Conservation (phyloP, 148 eudicot genomes). For the Selenicereus undatus region DNA sequence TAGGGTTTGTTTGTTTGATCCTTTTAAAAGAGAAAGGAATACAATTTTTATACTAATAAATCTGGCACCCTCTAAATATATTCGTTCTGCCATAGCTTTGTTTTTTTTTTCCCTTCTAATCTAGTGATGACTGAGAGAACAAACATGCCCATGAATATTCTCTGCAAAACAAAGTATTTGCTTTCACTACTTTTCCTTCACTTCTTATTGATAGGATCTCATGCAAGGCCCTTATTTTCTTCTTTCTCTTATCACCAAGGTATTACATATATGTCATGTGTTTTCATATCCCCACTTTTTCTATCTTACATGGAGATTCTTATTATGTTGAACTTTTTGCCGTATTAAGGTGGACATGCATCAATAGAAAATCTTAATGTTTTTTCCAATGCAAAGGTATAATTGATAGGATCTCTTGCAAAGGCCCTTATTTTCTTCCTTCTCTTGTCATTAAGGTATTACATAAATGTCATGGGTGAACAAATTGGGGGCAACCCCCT, state of each 20-base stretch:
- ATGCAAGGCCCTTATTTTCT: neutral
- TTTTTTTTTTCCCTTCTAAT: neutral
- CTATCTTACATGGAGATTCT: neutral
- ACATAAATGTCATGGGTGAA: no score
- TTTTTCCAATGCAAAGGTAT: constrained; percentile 11
- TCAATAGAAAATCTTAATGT: neutral
- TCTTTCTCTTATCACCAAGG: neutral
- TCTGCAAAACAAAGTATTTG: constrained; percentile 10
- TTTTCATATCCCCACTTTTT: neutral
- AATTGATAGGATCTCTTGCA: no score
- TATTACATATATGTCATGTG: neutral
- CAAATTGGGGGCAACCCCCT: no score
- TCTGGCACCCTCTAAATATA: neutral
- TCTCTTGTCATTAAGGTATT: no score
- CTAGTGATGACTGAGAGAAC: constrained; percentile 1
- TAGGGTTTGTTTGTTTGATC: neutral
- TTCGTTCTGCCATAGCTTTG: neutral
- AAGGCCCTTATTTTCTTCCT: no score
- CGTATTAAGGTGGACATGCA: neutral
- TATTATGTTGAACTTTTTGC: neutral
- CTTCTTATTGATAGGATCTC: neutral
- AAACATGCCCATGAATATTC: constrained; percentile 13
- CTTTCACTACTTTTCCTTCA: neutral
- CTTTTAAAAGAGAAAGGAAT: no score
- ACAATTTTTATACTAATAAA: neutral